Evolutionary conservation across 176 grass and related monocot genomes (phyloP).

Genomic region (Dactylis glomerata): DNA sequence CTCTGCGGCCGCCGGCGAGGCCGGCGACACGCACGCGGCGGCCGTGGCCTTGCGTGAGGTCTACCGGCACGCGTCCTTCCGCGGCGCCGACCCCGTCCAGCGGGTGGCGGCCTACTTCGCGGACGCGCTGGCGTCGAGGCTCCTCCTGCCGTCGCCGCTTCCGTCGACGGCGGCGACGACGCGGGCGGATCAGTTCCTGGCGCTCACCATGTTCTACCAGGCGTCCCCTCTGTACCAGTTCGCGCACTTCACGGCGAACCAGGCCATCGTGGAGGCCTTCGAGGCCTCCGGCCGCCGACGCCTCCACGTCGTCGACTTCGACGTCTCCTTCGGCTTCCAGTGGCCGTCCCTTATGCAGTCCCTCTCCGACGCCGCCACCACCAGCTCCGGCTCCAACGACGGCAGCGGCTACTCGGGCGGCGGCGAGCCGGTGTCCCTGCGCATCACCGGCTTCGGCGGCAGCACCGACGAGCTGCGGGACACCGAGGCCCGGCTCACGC

Average conservation of each 20-base stretch:
- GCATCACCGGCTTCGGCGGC: constrained; percentile 56
- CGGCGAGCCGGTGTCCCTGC: constrained; percentile 43
- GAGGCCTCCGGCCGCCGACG: constrained; percentile 25
- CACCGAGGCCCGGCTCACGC: constrained; percentile 50
- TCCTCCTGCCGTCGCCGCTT: constrained; percentile 8
- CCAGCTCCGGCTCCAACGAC: neutral
- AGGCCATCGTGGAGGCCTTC: constrained; percentile 87
- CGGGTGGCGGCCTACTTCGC: constrained; percentile 66
- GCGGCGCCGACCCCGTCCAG: constrained; percentile 48
- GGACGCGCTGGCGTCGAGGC: constrained; percentile 46
- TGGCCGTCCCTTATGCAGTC: constrained; percentile 95
- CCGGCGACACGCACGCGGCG: constrained; percentile 26
- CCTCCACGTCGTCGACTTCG: constrained; percentile 77
- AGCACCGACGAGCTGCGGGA: constrained; percentile 52
- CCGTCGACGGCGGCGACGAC: neutral
- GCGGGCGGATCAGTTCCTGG: constrained; percentile 43
- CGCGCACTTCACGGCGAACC: constrained; percentile 92
- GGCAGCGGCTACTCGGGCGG: neutral
- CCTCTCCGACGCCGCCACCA: constrained; percentile 44
- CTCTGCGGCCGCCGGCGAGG: constrained; percentile 36
- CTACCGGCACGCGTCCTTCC: constrained; percentile 42
- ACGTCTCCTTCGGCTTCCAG: constrained; percentile 82
- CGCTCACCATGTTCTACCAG: constrained; percentile 73
- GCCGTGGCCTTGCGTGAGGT: constrained; percentile 51
- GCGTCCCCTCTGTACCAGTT: constrained; percentile 69